These are phyloP conservation scores for Salix suchowensis DNA, from an alignment of 345 rosid genomes.

Conservation along the genomic window DNA sequence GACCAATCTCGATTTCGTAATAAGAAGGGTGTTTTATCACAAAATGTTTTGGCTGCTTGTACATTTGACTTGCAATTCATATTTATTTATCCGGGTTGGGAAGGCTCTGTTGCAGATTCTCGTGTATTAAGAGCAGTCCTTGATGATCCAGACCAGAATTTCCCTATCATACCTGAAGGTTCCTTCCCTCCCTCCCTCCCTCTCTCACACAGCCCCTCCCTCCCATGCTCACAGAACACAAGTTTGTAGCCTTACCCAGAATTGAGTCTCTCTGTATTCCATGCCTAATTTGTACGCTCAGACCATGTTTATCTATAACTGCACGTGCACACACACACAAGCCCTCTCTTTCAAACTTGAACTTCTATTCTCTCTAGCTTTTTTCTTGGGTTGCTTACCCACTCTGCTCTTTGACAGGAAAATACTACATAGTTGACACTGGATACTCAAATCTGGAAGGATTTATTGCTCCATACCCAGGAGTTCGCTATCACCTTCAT, in stretches of 20 bases:
- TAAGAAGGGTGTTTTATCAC: slow-evolving; percentile 56
- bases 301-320: not conserved
- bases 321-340: not conserved
- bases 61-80: slow-evolving; percentile 70
- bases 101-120: slow-evolving; percentile 70
- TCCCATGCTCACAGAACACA: no score
- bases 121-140: slow-evolving; percentile 71
- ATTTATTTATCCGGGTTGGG: slow-evolving; percentile 79
- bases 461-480: slow-evolving; percentile 70
- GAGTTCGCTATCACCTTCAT: slow-evolving; percentile 46
- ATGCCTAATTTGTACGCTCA: not conserved
- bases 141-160: slow-evolving; percentile 74
- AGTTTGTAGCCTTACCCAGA: no score
- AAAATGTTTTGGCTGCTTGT: slow-evolving; percentile 79
- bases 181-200: not conserved
- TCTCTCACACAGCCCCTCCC: no score
- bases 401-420: slow-evolving; percentile 37
- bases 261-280: no score
- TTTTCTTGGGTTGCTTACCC: not conserved
- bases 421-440: slow-evolving; percentile 65
- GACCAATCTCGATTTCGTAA: slow-evolving; percentile 72
- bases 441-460: slow-evolving; percentile 59
- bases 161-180: slow-evolving; percentile 72
- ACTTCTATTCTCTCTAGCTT: not conserved
- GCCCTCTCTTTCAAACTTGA: not conserved